Base-by-base conservation (phyloP, 805 yeast genomes). In the Danielia oregonensis region DNA sequence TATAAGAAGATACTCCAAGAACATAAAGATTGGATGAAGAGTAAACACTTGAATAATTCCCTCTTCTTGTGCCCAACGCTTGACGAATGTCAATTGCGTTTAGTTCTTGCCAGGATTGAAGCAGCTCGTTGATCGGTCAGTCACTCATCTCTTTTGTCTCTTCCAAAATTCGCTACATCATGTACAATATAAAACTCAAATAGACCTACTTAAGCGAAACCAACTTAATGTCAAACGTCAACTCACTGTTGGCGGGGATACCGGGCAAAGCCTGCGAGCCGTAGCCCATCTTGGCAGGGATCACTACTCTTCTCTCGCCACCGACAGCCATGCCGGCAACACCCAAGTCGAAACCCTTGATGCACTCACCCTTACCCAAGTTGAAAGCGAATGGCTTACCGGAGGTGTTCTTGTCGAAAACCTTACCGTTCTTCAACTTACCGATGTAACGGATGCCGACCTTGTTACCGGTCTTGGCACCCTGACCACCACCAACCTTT, bases 341-440 rank as follows among this genome's bases (percentile, higher is more conserved):
- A 75, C 99, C 99, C 56, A 91, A 76, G 61, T 93, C 99, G 86
- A 96, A 93, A 48, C 97, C 98, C 66, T 86, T 86, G 74, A 93
- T 93, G 51, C 95, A 97, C 70, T 93, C 98, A 59, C 97, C 98
- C 63, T 83, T 85, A 55, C 98, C 98, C 52, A 93, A 76, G 44
- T 77, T 78, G 68, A 93, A 93, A 46, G 68, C 66, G 65, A 93
- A 93, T 57, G 99, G 98, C 73, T 87, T 91, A 55, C 99, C 99
- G 48, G 82, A 75, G 51, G 96, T 87, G 80, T 93, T 93, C 67
- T 91, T 89, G 76, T 93, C 99, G 50, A 93, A 93, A 32, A 86
- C 88, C 63, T 86, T 86, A 52, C 97, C 98, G 70, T 89, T 88
- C 72, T 85, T 83, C 64, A 93, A 80, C 74, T 93, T 94, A 61